Percentiles rank a stretch among this genome's conserved stretches.
Conservation (phyloP, 805 yeast genomes). For the Candida quercuum region DNA sequence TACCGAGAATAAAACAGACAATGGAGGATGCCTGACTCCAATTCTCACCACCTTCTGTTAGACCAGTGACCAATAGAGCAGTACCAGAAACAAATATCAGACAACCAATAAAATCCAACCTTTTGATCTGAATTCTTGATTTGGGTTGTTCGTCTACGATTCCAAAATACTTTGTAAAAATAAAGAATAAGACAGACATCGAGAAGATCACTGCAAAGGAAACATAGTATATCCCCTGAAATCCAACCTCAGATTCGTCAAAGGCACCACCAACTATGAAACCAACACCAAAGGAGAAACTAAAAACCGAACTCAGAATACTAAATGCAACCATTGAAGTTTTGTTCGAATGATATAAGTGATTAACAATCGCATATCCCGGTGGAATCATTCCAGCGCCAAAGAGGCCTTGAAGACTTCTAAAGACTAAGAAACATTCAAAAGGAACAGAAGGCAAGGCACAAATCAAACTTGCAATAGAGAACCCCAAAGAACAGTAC, state of each 20-base stretch:
- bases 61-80: conserved; percentile 2
- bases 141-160: background rate
- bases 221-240: conserved; percentile 5
- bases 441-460: background rate
- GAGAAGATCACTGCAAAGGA: conserved; percentile 3
- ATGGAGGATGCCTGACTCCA: conserved; percentile 1
- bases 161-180: background rate
- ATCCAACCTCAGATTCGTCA: conserved; percentile 3
- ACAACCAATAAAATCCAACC: conserved; percentile 2
- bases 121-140: background rate
- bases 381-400: background rate
- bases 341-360: background rate
- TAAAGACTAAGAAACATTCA: background rate
- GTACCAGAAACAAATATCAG: conserved; percentile 1
- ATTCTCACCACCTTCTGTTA: conserved; percentile 6
- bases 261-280: conserved; percentile 10
- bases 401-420: background rate
- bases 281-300: conserved; percentile 6
- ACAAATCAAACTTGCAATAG: background rate
- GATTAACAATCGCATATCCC: background rate
- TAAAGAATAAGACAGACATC: background rate
- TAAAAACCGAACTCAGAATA: background rate
- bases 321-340: background rate
- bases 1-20: background rate
- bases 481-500: background rate